Evolutionary conservation across 495 filamentous ascomycete genomes (phyloP).

Genomic region (Xylaria telfairii): DNA sequence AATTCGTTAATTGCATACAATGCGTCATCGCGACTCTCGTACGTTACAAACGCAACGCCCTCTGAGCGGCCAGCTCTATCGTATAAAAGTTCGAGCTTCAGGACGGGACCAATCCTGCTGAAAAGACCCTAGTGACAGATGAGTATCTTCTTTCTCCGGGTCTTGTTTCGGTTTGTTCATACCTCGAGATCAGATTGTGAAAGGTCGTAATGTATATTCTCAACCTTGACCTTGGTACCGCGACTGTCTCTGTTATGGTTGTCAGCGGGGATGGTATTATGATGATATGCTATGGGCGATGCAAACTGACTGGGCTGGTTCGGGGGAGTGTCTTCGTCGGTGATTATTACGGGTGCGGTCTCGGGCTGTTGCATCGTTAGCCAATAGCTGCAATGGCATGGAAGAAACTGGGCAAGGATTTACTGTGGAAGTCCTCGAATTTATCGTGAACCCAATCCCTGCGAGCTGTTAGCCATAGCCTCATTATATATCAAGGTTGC

Average conservation of each 20-base stretch:
- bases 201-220: conserved; percentile 94
- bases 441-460: conserved; percentile 94
- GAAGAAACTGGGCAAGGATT: conserved; percentile 26
- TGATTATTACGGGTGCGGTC: conserved; percentile 41
- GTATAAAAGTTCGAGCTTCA: conserved; percentile 75
- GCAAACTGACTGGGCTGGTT: conserved; percentile 56
- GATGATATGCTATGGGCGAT: neutral
- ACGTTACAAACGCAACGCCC: conserved; percentile 85
- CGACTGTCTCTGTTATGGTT: conserved; percentile 47
- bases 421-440: conserved; percentile 68
- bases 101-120: conserved; percentile 73
- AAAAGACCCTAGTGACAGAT: conserved; percentile 72
- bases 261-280: conserved; percentile 24
- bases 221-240: conserved; percentile 79
- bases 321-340: conserved; percentile 54
- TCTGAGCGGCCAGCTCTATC: conserved; percentile 91
- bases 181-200: conserved; percentile 86
- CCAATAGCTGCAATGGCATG: conserved; percentile 31
- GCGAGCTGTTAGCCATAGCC: conserved; percentile 20
- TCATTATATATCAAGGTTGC: conserved; percentile 6
- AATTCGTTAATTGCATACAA: conserved; percentile 77
- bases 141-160: conserved; percentile 11
- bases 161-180: conserved; percentile 30
- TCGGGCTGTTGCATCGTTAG: conserved; percentile 48
- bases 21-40: conserved; percentile 71